Base-by-base conservation (phyloP, 106 monocot genomes). In the Dioscorea alata region DNA sequence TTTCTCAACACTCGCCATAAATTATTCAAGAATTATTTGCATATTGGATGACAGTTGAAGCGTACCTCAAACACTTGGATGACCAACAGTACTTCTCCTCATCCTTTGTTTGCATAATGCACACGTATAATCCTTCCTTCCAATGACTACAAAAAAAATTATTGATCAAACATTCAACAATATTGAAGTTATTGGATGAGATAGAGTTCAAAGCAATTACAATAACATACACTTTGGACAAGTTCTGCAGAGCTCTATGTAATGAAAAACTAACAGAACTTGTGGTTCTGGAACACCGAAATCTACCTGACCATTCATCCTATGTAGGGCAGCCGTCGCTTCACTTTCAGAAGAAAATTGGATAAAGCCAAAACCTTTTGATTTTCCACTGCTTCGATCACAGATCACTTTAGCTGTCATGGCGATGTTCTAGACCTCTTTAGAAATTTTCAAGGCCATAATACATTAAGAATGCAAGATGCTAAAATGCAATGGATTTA, bases 331-430 rank as follows among this genome's bases (percentile, higher is more conserved):
- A 57, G 18, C 63, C 4, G 49, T 57, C 1, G 85, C 85, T 48
- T 74, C 85, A 66, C 18, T 66, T 80, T 78, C 73, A 15, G 33
- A 66, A 33, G 75, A 68, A 76, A 83, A 90, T 35, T 65, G 77
- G 12, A 90, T 74, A 66, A 90, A 90, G 12, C 89, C 89, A 75
- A 67, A 90, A 13, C 89, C 85, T 79, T 86, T 86, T 22, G 89
- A 90, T 56, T 75, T 83, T 54, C 89, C 80, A 22, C 71, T 90
- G 31, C 48, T 60, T 52, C 78, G 42, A 83, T 85, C 78, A 53
- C 89, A 90, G 80, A 86, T 78, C 14, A 90, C 85, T 63, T 78
- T 83, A 20, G 80, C 80, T 90, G 73, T 51, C 59, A 63, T 2
- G 49, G 2, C 33, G 18, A 57, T 3, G 18, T 0, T 58, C 3